Evolutionary conservation across 768 basidiomycete genomes (phyloP).

Genomic region (Gymnopilus junonius): DNA sequence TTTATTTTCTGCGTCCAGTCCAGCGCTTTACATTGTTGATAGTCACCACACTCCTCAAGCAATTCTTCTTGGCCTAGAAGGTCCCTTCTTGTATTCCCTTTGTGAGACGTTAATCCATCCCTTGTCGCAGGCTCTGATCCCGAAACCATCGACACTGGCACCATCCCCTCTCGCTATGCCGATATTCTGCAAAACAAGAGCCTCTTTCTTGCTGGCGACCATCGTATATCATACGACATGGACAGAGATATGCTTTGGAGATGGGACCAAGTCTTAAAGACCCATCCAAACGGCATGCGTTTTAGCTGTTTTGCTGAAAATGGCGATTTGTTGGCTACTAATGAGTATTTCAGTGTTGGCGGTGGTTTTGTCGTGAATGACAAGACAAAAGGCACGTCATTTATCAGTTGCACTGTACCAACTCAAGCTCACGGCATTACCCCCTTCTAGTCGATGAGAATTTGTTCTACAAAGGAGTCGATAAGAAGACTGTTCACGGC

Average conservation of each 20-base stretch:
- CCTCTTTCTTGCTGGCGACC: conserved; percentile 73
- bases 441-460: conserved; percentile 79
- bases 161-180: conserved; percentile 76
- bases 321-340: conserved; percentile 91
- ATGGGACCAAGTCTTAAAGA: conserved; percentile 87
- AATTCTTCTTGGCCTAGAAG: conserved; percentile 82
- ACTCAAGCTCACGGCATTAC: not conserved
- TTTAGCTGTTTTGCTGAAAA: conserved; percentile 82
- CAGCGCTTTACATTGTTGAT: conserved; percentile 3
- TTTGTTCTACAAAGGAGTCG: conserved; percentile 90
- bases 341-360: conserved; percentile 94
- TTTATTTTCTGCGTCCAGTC: not conserved
- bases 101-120: not conserved
- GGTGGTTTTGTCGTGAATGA: conserved; percentile 97
- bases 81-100: conserved; percentile 27
- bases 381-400: conserved; percentile 75
- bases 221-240: conserved; percentile 85
- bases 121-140: conserved; percentile 71
- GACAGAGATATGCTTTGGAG: conserved; percentile 93
- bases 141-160: conserved; percentile 90
- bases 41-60: conserved; percentile 91
- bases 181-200: conserved; percentile 67
- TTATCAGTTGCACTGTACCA: not conserved
- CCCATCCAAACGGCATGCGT: conserved; percentile 92
- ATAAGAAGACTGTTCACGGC: conserved; percentile 79